A percentile compares a stretch with the other conserved stretches of the same genome.
Evolutionary conservation across 2,329 filamentous ascomycete genomes (phyloP).

Genomic region (Aspergillus vadensis): DNA sequence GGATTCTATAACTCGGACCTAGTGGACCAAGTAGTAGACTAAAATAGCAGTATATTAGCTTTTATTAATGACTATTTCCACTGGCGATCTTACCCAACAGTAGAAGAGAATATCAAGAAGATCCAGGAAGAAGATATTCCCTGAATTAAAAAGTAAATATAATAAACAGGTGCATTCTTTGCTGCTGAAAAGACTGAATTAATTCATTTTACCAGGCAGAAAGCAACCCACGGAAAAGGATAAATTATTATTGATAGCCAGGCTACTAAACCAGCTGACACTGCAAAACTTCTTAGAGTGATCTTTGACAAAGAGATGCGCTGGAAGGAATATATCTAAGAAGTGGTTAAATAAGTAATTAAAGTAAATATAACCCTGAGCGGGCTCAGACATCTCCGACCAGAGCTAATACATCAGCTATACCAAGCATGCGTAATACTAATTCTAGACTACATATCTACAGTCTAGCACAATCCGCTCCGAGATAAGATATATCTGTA

Average conservation of each 20-base stretch:
- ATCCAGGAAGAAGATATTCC: constrained; percentile 30
- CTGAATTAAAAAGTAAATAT: constrained; percentile 28
- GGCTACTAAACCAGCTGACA: constrained; percentile 17
- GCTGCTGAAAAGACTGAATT: constrained; percentile 33
- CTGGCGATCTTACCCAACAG: constrained; percentile 21
- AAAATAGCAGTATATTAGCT: constrained; percentile 27
- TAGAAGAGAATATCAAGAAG: constrained; percentile 26
- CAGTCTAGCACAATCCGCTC: constrained; percentile 25
- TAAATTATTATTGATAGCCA: constrained; percentile 20
- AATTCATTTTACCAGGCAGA: constrained; percentile 31
- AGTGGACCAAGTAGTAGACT: constrained; percentile 29
- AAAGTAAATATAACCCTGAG: constrained; percentile 19
- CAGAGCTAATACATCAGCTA: constrained; percentile 25
- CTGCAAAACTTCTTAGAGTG: constrained; percentile 29
- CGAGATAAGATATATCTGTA: constrained; percentile 23
- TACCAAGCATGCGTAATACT: constrained; percentile 28
- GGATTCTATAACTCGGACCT: constrained; percentile 43
- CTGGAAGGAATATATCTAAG: constrained; percentile 27
- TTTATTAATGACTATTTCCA: constrained; percentile 35
- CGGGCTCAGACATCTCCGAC: constrained; percentile 24
- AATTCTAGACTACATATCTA: constrained; percentile 27
- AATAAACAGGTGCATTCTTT: constrained; percentile 29
- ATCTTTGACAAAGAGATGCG: constrained; percentile 27
- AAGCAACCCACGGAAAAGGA: constrained; percentile 20
- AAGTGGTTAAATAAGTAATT: constrained; percentile 23